Base-by-base conservation (phyloP, 345 rosid species). In the Schrenkiella parvula region DNA sequence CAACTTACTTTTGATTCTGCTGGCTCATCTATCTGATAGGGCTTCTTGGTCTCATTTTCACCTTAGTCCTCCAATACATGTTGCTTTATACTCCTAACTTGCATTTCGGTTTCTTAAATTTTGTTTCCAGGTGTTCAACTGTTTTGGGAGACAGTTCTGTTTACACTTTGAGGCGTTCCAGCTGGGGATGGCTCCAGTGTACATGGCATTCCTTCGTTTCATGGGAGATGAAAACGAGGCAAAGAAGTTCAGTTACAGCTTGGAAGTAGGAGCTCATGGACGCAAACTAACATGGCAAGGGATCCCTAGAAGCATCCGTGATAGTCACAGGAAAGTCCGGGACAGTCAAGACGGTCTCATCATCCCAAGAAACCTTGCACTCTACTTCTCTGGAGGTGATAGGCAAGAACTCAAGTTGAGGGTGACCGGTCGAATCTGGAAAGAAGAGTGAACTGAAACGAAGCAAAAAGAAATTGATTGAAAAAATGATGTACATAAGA, bases 161-260 rank as follows among this genome's bases (percentile, higher is more conserved):
- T 83, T 93, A 67, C 97, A 93, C 72, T 93, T 93, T 32, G 98
- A 93, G 85, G 98, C 97, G 0, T 90, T 93, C 66, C 97, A 89
- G 85, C 82, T 90, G 6, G 98, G 92, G 25, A 79, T 81, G 84
- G 88, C 95, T 10, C 96, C 93, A 14, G 96, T 93, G 17, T 93
- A 93, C 82, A 93, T 93, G 92, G 93, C 98, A 23, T 93, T 93
- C 63, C 74, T 93, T 73, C 88, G 97, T 37, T 93, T 93, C 74
- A 93, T 93, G 98, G 98, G 98, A 8, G 97, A 93, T 55, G 98
- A 93, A 28, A 82, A 83, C 4, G 98, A 90, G 80, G 96, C 96
- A 17, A 86, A 83, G 84, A 84, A 87, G 71, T 93, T 88, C 78
- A 83, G 92, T 84, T 93, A 93, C 81, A 89, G 93, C 70, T 76